Conservation (phyloP, 148 eudicot genomes). For the Rhododendron williamsianum region DNA sequence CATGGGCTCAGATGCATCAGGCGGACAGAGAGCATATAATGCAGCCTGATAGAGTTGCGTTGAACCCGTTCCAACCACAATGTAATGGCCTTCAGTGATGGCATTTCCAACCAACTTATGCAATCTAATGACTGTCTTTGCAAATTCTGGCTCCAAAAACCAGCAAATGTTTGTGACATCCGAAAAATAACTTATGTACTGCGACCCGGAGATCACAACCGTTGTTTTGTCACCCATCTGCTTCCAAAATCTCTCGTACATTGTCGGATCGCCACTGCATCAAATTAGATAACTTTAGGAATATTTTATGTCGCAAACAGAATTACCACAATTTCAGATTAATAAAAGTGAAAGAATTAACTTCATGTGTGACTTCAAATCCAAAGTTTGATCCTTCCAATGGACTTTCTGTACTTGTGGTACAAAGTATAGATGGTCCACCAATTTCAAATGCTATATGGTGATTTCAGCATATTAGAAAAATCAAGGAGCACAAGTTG, state of each 20-base stretch:
- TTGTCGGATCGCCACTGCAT: slow-evolving; percentile 95
- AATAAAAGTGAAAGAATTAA: neutral
- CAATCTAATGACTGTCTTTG: slow-evolving; percentile 48
- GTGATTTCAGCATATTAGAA: neutral
- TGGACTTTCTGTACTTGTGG: neutral
- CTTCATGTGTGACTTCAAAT: neutral
- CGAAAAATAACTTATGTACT: slow-evolving; percentile 80
- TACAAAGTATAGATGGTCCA: slow-evolving; percentile 3
- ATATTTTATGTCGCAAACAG: neutral
- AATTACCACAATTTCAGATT: neutral
- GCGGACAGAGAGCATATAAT: slow-evolving; percentile 58
- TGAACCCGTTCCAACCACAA: slow-evolving; percentile 95
- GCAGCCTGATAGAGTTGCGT: slow-evolving; percentile 91
- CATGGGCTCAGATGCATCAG: slow-evolving; percentile 44
- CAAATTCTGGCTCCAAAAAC: slow-evolving; percentile 80
- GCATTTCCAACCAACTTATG: slow-evolving; percentile 82
- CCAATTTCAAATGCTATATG: neutral
- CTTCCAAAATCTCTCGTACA: slow-evolving; percentile 84
- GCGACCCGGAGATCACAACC: slow-evolving; percentile 70
- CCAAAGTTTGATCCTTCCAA: neutral
- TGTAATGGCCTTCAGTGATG: slow-evolving; percentile 53
- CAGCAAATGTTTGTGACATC: slow-evolving; percentile 72
- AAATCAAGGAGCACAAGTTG: neutral
- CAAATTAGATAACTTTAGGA: neutral
- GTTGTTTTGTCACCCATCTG: slow-evolving; percentile 58